phyloP scores from a whole-genome alignment of 1,284 basidiomycete genomes.

The Spongispora temasekensis region DNA sequence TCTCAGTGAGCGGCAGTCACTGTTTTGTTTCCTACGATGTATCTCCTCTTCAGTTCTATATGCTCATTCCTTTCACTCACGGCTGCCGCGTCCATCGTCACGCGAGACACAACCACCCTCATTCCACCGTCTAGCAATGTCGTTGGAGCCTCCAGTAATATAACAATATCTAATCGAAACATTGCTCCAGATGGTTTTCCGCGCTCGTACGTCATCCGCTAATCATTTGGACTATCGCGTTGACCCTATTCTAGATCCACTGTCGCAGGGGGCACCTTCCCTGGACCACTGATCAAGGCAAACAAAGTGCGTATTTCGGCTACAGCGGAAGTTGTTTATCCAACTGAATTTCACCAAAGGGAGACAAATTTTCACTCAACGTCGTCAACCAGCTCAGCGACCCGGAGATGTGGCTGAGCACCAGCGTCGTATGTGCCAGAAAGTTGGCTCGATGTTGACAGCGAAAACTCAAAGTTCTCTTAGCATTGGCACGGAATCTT shows the following conservation, averaged over 20 bases:
- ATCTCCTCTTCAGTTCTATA: background rate
- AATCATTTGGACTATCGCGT: background rate
- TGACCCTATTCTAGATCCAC: conserved; percentile 15
- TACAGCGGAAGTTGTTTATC: too few species aligned
- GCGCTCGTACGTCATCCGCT: conserved; percentile 32
- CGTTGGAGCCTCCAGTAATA: conserved; percentile 34
- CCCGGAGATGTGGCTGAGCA: conserved; percentile 32
- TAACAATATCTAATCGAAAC: conserved; percentile 38
- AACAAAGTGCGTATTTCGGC: conserved; percentile 33
- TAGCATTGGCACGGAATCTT: conserved; percentile 41
- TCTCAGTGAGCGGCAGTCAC: background rate
- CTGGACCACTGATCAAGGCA: conserved; percentile 39
- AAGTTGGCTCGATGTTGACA: conserved; percentile 19
- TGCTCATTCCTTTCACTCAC: background rate
- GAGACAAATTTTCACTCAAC: conserved; percentile 25
- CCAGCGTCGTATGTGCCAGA: conserved; percentile 31
- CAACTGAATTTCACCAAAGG: conserved; percentile 39
- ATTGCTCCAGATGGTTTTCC: conserved; percentile 45
- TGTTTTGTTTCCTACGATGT: background rate
- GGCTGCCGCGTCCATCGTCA: background rate
- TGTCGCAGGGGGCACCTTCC: conserved; percentile 37
- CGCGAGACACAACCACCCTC: background rate
- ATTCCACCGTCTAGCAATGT: too few species aligned
- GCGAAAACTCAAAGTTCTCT: conserved; percentile 25
- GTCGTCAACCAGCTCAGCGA: conserved; percentile 35